Evolutionary conservation across 371 early-diverging fungal species (phyloP).

Genomic region (Rhizopus arrhizus): DNA sequence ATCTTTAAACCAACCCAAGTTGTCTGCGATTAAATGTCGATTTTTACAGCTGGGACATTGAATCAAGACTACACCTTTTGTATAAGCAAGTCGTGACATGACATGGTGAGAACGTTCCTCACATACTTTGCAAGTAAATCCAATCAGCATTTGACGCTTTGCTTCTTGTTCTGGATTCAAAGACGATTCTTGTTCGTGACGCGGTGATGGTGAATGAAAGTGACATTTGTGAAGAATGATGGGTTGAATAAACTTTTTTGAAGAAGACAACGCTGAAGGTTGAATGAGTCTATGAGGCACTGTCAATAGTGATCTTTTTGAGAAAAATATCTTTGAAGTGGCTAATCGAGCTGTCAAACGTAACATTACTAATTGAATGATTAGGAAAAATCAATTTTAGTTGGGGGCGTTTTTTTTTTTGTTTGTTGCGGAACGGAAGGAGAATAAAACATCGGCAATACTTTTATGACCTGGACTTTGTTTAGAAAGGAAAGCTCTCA

Average conservation of each 20-base stretch:
- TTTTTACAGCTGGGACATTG: constrained; percentile 91
- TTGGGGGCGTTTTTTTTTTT: too few relatives aligned
- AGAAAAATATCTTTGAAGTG: too few relatives aligned
- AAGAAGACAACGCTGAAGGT: background rate
- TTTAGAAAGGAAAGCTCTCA: too few relatives aligned
- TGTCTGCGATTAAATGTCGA: constrained; percentile 93
- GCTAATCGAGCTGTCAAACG: too few relatives aligned
- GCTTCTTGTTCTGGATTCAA: constrained; percentile 17
- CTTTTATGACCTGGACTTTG: too few relatives aligned
- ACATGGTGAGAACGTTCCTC: constrained; percentile 78
- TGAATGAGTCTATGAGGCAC: too few relatives aligned
- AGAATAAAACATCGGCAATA: too few relatives aligned
- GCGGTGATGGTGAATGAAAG: constrained; percentile 1
- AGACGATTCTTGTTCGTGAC: background rate
- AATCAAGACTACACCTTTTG: constrained; percentile 91
- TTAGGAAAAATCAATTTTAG: too few relatives aligned
- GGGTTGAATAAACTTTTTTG: background rate
- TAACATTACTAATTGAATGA: too few relatives aligned
- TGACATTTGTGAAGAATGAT: constrained; percentile 2
- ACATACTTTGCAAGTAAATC: constrained; percentile 95
- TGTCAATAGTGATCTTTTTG: too few relatives aligned
- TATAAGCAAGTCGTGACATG: constrained; percentile 90
- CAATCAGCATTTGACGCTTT: constrained; percentile 76
- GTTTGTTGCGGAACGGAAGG: too few relatives aligned
- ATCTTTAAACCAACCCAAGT: constrained; percentile 90